phyloP scores from a whole-genome alignment of 2,329 filamentous ascomycete species.

The Penicillium thymicola region DNA sequence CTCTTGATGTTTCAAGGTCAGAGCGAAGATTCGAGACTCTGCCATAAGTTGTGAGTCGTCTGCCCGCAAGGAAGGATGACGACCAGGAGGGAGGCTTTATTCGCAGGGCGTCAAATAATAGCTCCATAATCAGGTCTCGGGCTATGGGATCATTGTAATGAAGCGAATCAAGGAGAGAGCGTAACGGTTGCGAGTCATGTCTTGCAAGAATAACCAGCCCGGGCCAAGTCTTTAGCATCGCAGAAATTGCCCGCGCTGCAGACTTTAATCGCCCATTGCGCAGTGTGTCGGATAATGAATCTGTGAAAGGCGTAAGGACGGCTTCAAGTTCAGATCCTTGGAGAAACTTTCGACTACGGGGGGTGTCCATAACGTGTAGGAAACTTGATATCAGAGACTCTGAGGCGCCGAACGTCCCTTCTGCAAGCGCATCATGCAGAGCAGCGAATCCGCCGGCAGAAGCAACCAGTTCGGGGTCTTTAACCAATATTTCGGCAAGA shows the following conservation, averaged over 20 bases:
- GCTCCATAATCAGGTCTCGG: conserved; percentile 77
- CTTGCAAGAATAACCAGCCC: conserved; percentile 84
- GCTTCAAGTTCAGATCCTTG: conserved; percentile 85
- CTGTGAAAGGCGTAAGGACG: conserved; percentile 88
- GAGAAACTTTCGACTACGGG: conserved; percentile 75
- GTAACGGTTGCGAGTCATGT: conserved; percentile 80
- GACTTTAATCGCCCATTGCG: conserved; percentile 70
- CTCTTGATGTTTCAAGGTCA: conserved; percentile 50
- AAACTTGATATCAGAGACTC: conserved; percentile 87
- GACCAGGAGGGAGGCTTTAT: conserved; percentile 96
- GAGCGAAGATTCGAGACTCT: conserved; percentile 80
- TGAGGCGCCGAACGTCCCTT: conserved; percentile 87
- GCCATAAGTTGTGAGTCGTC: conserved; percentile 93
- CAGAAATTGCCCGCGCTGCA: conserved; percentile 88
- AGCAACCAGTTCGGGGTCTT: conserved; percentile 76
- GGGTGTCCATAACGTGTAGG: conserved; percentile 82
- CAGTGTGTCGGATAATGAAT: conserved; percentile 59
- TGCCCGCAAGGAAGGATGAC: conserved; percentile 87
- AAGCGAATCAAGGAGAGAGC: conserved; percentile 69
- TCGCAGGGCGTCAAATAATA: conserved; percentile 77
- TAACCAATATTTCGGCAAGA: conserved; percentile 83
- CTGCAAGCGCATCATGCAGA: conserved; percentile 85
- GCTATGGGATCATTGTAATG: conserved; percentile 56
- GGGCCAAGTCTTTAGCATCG: conserved; percentile 88
- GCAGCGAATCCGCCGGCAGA: conserved; percentile 80